A percentile compares a stretch with the other conserved stretches of the same genome.
Conservation (phyloP, 768 basidiomycete genomes). For the Mycena indigotica region DNA sequence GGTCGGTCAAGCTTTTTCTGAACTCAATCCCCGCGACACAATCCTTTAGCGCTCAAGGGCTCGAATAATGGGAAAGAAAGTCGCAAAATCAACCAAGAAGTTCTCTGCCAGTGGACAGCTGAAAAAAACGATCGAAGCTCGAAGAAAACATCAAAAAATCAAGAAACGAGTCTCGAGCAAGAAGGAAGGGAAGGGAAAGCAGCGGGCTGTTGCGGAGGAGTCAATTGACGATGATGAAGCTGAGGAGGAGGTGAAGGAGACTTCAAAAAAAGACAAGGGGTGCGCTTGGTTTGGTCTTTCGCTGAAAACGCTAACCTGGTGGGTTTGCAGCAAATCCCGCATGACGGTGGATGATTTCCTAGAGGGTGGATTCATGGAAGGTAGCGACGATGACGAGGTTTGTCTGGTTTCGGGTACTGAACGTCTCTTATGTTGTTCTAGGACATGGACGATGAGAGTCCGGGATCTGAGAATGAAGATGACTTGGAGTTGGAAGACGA, state of each 20-base stretch:
- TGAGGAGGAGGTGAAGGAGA: conserved; percentile 36
- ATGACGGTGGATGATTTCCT: conserved; percentile 82
- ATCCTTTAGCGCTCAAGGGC: too few species aligned
- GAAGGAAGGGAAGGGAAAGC: conserved; percentile 40
- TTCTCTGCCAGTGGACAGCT: conserved; percentile 88
- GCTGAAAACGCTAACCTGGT: background rate
- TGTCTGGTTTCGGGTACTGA: background rate
- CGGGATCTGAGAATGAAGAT: conserved; percentile 47
- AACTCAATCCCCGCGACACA: too few species aligned
- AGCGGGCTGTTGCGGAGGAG: conserved; percentile 15
- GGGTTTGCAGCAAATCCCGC: conserved; percentile 39
- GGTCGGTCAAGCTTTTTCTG: too few species aligned
- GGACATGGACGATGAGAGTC: conserved; percentile 34
- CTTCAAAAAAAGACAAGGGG: conserved; percentile 32
- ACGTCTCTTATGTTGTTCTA: conserved; percentile 15
- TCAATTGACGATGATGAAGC: conserved; percentile 32
- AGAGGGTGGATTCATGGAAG: conserved; percentile 72
- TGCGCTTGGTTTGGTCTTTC: too few species aligned
- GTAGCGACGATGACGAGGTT: conserved; percentile 40
- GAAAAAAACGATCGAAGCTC: conserved; percentile 80
- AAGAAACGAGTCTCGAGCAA: conserved; percentile 71
- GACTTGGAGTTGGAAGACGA: too few species aligned
- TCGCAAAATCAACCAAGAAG: conserved; percentile 81
- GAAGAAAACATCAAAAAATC: conserved; percentile 79
- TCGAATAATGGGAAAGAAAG: conserved; percentile 58